Evolutionary conservation across 768 basidiomycete genomes (phyloP).

Genomic region (Pleurotus pulmonarius): DNA sequence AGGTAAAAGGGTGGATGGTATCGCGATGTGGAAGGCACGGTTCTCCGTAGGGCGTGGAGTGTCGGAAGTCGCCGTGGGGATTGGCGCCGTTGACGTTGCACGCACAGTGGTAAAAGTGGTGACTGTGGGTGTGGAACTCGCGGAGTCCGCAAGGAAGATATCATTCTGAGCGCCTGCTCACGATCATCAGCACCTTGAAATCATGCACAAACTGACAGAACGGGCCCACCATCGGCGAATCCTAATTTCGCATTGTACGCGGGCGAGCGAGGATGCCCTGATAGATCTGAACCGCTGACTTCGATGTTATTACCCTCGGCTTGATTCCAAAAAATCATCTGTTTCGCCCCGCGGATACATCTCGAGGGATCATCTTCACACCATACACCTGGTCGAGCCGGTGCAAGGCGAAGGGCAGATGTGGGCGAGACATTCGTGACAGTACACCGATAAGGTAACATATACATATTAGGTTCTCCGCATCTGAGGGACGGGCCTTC

Average conservation of each 20-base stretch:
- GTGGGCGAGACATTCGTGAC: constrained; percentile 30
- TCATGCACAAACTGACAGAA: background rate
- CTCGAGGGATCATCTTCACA: constrained; percentile 30
- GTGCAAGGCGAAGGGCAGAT: constrained; percentile 20
- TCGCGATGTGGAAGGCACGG: background rate
- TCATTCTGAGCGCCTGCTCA: constrained; percentile 7
- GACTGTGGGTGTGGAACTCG: background rate
- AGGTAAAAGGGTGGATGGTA: no score
- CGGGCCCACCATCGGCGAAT: background rate
- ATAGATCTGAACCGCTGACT: constrained; percentile 35
- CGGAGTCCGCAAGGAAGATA: background rate
- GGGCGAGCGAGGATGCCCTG: constrained; percentile 36
- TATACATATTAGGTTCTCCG: constrained; percentile 44
- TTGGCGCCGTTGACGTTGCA: background rate
- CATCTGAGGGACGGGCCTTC: constrained; percentile 21
- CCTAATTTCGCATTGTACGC: constrained; percentile 23
- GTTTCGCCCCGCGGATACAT: constrained; percentile 36
- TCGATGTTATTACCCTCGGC: constrained; percentile 38
- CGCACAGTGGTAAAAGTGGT: background rate
- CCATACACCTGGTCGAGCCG: constrained; percentile 34
- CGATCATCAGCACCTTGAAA: background rate
- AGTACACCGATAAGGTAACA: constrained; percentile 35
- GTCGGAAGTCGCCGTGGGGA: background rate
- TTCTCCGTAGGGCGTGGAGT: background rate
- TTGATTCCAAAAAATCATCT: constrained; percentile 44